Conservation (phyloP, 2,329 filamentous ascomycete species). For the Polytolypa hystricis region DNA sequence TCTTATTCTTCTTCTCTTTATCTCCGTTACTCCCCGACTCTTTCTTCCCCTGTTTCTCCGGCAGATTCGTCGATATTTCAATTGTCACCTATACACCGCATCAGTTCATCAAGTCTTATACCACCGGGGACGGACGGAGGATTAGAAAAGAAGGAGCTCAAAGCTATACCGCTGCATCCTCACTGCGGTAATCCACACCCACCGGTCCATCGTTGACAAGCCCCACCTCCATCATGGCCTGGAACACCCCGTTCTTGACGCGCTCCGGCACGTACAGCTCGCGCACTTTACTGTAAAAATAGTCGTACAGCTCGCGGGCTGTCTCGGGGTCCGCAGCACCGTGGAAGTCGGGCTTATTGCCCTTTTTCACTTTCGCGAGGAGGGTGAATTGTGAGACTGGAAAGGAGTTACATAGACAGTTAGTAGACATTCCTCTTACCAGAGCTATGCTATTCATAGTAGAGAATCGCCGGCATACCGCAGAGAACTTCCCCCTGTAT, state of each 20-base stretch:
- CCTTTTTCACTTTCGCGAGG: slow-evolving; percentile 86
- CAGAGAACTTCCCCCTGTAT: slow-evolving; percentile 89
- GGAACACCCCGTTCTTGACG: slow-evolving; percentile 93
- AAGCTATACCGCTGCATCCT: slow-evolving; percentile 45
- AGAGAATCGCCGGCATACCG: slow-evolving; percentile 45
- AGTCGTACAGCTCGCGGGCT: slow-evolving; percentile 69
- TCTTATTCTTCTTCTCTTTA: slow-evolving; percentile 5
- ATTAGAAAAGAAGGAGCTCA: slow-evolving; percentile 20
- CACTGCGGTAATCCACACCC: slow-evolving; percentile 49
- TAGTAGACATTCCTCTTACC: not conserved
- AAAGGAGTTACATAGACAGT: not conserved
- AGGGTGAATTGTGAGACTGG: slow-evolving; percentile 94
- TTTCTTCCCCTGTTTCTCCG: slow-evolving; percentile 25
- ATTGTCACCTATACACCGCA: slow-evolving; percentile 29
- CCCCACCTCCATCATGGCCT: slow-evolving; percentile 97
- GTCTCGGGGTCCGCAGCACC: slow-evolving; percentile 68
- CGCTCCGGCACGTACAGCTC: slow-evolving; percentile 59
- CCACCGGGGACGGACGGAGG: not conserved
- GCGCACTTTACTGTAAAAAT: slow-evolving; percentile 68
- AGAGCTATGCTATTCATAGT: not conserved
- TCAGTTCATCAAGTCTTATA: slow-evolving; percentile 9
- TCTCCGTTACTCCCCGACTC: slow-evolving; percentile 1
- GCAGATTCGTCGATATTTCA: slow-evolving; percentile 36
- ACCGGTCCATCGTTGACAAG: slow-evolving; percentile 76
- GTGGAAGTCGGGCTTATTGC: slow-evolving; percentile 90